Evolutionary conservation across 129 eudicot species (phyloP).

Genomic region (Lactuca saligna): DNA sequence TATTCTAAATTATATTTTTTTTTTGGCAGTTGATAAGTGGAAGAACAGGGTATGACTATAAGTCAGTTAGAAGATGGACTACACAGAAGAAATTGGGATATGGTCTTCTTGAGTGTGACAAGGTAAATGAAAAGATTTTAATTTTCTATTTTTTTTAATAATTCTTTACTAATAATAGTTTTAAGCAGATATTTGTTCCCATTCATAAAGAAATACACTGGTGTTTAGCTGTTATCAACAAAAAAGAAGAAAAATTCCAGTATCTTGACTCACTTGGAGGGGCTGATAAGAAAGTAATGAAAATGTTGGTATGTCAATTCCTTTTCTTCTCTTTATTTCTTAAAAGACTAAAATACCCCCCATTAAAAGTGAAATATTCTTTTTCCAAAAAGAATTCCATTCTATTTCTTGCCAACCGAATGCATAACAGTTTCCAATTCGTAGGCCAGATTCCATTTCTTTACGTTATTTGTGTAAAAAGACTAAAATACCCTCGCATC

Average conservation of each 20-base stretch:
- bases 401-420: too few relatives aligned
- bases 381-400: too few relatives aligned
- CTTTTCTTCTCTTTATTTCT: background rate
- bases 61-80: conserved; percentile 93
- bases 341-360: too few relatives aligned
- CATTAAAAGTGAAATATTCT: too few relatives aligned
- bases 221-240: conserved; percentile 91
- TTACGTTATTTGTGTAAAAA: too few relatives aligned
- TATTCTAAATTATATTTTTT: background rate
- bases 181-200: conserved; percentile 86
- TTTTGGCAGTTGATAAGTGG: conserved; percentile 58
- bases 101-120: conserved; percentile 77
- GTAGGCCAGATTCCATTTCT: too few relatives aligned
- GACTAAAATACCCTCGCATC: background rate
- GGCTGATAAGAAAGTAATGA: conserved; percentile 56
- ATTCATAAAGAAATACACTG: conserved; percentile 91
- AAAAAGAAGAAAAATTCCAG: conserved; percentile 77
- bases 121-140: conserved; percentile 35
- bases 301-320: conserved; percentile 55
- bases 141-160: background rate
- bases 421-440: too few relatives aligned
- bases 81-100: conserved; percentile 84
- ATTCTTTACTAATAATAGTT: background rate
- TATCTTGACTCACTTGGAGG: conserved; percentile 91
- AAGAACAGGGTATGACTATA: conserved; percentile 67